phyloP scores from a whole-genome alignment of 2,329 filamentous ascomycete genomes.

The Elsinoe fawcettii region DNA sequence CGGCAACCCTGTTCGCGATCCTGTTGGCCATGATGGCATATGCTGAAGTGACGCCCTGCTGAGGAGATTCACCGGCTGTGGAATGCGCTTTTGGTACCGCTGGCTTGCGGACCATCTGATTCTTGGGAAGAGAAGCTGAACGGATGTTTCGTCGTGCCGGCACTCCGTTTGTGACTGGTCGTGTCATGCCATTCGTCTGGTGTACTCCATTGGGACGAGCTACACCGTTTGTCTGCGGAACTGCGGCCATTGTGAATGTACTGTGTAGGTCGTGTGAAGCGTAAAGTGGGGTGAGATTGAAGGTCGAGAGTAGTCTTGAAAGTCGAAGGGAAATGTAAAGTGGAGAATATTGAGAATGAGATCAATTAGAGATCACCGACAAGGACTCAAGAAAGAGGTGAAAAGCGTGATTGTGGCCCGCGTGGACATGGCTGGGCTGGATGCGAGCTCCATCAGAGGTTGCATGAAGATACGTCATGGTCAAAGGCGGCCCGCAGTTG shows the following conservation, averaged over 20 bases:
- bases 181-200: constrained; percentile 12
- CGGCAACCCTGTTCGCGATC: constrained; percentile 44
- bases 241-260: constrained; percentile 10
- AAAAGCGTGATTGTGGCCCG: constrained; percentile 8
- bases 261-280: background rate
- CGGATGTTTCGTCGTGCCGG: constrained; percentile 20
- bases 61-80: constrained; percentile 25
- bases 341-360: constrained; percentile 2
- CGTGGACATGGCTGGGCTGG: constrained; percentile 12
- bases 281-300: background rate
- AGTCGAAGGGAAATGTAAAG: constrained; percentile 4
- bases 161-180: constrained; percentile 18
- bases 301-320: background rate
- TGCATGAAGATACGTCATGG: constrained; percentile 13
- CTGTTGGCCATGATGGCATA: constrained; percentile 45
- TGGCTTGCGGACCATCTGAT: constrained; percentile 15
- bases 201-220: constrained; percentile 4
- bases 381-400: background rate
- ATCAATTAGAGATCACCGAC: background rate
- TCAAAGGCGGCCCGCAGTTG: background rate
- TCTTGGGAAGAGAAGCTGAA: constrained; percentile 20
- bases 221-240: constrained; percentile 15
- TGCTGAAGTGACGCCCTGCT: constrained; percentile 33
- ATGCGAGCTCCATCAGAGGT: constrained; percentile 7
- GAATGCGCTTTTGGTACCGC: constrained; percentile 27